Evolutionary conservation across 2,329 filamentous ascomycete genomes (phyloP).

Genomic region (Botrytis galanthina): DNA sequence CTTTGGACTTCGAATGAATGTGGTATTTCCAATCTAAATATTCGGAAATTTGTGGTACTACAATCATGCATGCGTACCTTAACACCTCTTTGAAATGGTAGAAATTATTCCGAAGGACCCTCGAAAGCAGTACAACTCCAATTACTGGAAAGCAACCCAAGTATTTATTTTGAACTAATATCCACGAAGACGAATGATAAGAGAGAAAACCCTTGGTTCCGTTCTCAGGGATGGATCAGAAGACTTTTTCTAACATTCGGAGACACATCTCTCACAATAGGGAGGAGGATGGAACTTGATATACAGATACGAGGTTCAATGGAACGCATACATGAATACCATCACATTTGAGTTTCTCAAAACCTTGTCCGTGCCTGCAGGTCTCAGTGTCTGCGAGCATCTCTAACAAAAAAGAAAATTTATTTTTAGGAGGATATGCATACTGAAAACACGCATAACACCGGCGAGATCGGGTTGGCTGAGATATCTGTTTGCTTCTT

Average conservation of each 20-base stretch:
- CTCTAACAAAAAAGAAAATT: slow-evolving; percentile 3
- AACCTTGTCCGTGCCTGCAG: slow-evolving; percentile 15
- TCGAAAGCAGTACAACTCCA: slow-evolving; percentile 10
- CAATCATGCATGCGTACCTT: neutral
- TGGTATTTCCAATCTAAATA: slow-evolving; percentile 6
- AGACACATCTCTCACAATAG: neutral
- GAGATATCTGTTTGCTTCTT: slow-evolving; percentile 16
- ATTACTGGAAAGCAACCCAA: neutral
- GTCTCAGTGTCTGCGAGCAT: slow-evolving; percentile 1
- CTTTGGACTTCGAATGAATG: slow-evolving; percentile 2
- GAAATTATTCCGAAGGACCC: neutral
- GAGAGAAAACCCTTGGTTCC: neutral
- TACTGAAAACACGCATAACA: slow-evolving; percentile 1
- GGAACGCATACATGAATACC: neutral
- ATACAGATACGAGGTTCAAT: slow-evolving; percentile 13
- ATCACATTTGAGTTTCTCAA: neutral
- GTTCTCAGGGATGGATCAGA: neutral
- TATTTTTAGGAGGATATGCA: slow-evolving; percentile 3
- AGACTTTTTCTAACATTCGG: slow-evolving; percentile 1
- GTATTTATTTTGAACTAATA: neutral
- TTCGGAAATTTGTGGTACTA: slow-evolving; percentile 14
- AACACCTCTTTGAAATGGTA: neutral
- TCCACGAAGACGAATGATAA: slow-evolving; percentile 2
- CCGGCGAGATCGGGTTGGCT: neutral
- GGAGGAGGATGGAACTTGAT: neutral